Evolutionary conservation across 805 yeast species (phyloP), one percentile per base, ranked within the genome.

Genomic region (Suhomyces prunicola): DNA sequence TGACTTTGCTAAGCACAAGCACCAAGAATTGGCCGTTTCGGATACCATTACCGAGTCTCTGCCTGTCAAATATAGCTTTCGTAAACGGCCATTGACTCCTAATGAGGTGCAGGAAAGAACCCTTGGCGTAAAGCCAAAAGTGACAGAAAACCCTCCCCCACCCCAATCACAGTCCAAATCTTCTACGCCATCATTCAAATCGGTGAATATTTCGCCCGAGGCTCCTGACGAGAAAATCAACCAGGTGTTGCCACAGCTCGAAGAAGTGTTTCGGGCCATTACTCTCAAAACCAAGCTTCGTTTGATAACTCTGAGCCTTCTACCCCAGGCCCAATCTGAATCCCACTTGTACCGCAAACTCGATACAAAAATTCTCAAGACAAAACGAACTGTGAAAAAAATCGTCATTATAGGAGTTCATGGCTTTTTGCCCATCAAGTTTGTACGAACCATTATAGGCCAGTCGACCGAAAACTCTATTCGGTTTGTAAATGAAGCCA

Each of bases 381-480:
- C 53, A 24, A 60, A 58, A 48, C 47, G 40, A 44, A 10, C 26
- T 23, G 47, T 52, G 17, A 60, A 62, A 27, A 64, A 61, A 24
- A 65, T 68, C 8, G 70, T 73, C 5, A 60, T 74, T 6, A 62
- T 75, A 24, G 71, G 73, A 2, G 64, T 72, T 12, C 80, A 75
- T 60, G 68, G 74, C 22, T 75, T 72, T 50, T 57, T 74, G 27
- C 80, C 80, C 6, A 67, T 66, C 15, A 74, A 74, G 53, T 60
- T 74, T 52, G 77, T 73, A 6, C 62, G 65, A 40, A 65, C 72
- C 3, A 52, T 69, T 26, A 66, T 75, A 12, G 76, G 75, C 1
- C 74, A 69, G 47, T 57, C 67, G 31, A 73, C 76, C 1, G 78
- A 79, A 1, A 72, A 57, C 52, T 67, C 78, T 4, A 54, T 60